Evolutionary conservation across 1,284 basidiomycete genomes (phyloP).

Genomic region (Chondrostereum purpureum): DNA sequence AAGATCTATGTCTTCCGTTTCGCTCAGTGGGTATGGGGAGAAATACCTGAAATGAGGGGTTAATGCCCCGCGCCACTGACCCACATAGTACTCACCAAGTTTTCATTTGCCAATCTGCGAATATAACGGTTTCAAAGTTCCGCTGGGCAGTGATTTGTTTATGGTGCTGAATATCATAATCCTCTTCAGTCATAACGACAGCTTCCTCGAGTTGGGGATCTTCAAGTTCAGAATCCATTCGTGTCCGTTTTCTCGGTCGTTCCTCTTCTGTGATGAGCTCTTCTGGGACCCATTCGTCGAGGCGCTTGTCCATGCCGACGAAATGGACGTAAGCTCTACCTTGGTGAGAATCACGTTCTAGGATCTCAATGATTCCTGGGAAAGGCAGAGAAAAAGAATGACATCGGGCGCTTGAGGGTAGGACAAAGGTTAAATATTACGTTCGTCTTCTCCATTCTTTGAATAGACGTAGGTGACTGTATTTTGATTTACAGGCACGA

Average conservation of each 20-base stretch:
- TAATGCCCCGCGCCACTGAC: slow-evolving; percentile 8
- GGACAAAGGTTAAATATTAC: neutral
- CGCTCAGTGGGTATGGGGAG: slow-evolving; percentile 77
- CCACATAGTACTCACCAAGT: slow-evolving; percentile 55
- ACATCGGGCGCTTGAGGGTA: neutral
- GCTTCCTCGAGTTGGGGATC: slow-evolving; percentile 19
- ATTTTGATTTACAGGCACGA: neutral
- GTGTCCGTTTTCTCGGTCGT: slow-evolving; percentile 13
- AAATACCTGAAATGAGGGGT: slow-evolving; percentile 60
- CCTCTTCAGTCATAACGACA: slow-evolving; percentile 53
- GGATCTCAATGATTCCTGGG: slow-evolving; percentile 43
- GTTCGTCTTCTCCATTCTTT: neutral
- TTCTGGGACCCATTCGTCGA: slow-evolving; percentile 70
- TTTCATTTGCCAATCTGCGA: slow-evolving; percentile 71
- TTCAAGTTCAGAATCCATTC: slow-evolving; percentile 3
- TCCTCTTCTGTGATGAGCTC: slow-evolving; percentile 9
- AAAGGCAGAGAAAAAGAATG: neutral
- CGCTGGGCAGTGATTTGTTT: slow-evolving; percentile 61
- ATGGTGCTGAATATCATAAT: slow-evolving; percentile 59
- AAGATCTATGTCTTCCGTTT: slow-evolving; percentile 53
- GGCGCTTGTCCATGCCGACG: slow-evolving; percentile 60
- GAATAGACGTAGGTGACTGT: neutral
- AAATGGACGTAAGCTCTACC: slow-evolving; percentile 64
- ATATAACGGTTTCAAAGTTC: slow-evolving; percentile 74
- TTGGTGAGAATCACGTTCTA: slow-evolving; percentile 65